Base-by-base conservation (phyloP, 257 asterid species). In the Solanum microdontum region DNA sequence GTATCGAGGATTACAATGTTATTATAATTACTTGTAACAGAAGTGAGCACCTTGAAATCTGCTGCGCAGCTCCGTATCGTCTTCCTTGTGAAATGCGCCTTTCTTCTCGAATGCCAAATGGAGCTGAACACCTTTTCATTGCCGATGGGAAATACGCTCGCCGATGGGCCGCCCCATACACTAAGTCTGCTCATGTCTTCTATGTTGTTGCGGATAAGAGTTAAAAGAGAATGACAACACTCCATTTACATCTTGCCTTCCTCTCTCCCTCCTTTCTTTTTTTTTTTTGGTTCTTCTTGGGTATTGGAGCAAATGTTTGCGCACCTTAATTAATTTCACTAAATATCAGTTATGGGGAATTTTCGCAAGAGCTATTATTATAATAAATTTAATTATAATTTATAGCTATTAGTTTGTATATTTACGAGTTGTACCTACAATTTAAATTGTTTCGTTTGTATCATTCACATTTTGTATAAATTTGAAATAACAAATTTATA, bases 1-100 rank as follows among this genome's bases (percentile, higher is more conserved):
- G 93, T 93, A 28, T 94, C 98, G 10, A 94, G 88, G 84, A 95
- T 94, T 11, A 93, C 86, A 66, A 95, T 92, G 88, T 88, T 87
- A 89, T 95, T 94, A 88, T 91, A 93, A 15, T 5, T 37, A 89
- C 88, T 95, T 28, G 88, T 90, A 12, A 93, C 68, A 64, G 93
- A 92, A 48, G 94, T 80, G 39, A 94, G 84, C 39, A 93, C 92
- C 66, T 86, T 90, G 60, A 85, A 92, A 17, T 94, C 90, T 19
- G 69, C 82, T 24, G 87, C 43, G 84, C 58, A 80, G 4, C 23
- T 62, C 30, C 11, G 51, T 7, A 48, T 75, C 75, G 85, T 26
- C 62, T 34, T 79, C 3, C 84, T 79, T 28, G 1, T 28, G 11
- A 80, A 79, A 79, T 79, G 36, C 15, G 5, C 64, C 64, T 43